Conservation (phyloP, 306 rosid species). For the Sesbania bispinosa region DNA sequence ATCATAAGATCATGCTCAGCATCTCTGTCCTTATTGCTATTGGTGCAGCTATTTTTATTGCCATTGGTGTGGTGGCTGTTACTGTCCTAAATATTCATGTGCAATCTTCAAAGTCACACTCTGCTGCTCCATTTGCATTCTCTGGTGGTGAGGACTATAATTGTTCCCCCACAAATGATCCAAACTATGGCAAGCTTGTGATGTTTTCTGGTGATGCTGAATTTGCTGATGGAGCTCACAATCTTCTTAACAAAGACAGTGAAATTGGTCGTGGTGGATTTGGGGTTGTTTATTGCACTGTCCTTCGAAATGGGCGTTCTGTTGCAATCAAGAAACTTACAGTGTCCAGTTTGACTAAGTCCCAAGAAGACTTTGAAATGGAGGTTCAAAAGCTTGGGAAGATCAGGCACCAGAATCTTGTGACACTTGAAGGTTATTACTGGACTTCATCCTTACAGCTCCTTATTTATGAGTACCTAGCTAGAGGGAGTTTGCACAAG, state of each 20-base stretch:
- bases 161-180: slow-evolving; percentile 55
- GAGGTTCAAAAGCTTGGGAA: slow-evolving; percentile 70
- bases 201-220: slow-evolving; percentile 87
- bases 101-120: slow-evolving; percentile 47
- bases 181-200: slow-evolving; percentile 74
- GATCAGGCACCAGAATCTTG: slow-evolving; percentile 79
- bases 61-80: slow-evolving; percentile 67
- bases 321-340: slow-evolving; percentile 90
- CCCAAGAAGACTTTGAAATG: slow-evolving; percentile 69
- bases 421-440: slow-evolving; percentile 77
- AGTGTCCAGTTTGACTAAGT: slow-evolving; percentile 62
- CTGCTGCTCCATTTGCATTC: slow-evolving; percentile 55
- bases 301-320: slow-evolving; percentile 62
- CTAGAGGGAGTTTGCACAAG: slow-evolving; percentile 74
- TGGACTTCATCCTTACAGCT: slow-evolving; percentile 88
- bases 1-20: slow-evolving; percentile 68
- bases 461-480: slow-evolving; percentile 65
- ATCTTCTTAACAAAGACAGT: slow-evolving; percentile 73
- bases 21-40: slow-evolving; percentile 88
- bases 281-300: slow-evolving; percentile 72
- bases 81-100: slow-evolving; percentile 70
- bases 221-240: slow-evolving; percentile 59
- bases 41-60: slow-evolving; percentile 79
- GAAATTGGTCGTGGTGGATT: slow-evolving; percentile 96
- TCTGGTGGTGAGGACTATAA: slow-evolving; percentile 73